Evolutionary conservation across 805 yeast genomes (phyloP), one percentile per base, ranked within the genome.

Genomic region (Yamadazyma laniorum): DNA sequence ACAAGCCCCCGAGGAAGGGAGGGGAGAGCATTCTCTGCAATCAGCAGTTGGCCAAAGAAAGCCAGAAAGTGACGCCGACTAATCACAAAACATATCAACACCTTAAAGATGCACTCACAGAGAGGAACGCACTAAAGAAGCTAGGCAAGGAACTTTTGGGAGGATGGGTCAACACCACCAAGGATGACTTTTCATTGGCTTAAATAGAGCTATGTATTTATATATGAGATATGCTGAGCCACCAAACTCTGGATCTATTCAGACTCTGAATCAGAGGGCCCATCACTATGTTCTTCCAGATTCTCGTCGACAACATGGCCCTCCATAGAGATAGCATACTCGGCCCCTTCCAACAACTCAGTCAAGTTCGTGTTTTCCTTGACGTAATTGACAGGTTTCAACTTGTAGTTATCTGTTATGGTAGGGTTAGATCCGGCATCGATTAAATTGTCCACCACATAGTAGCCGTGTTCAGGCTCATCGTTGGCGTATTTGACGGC

Each of bases 381-480:
- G 12, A 77, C 81, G 43, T 89, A 68, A 48, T 87, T 88, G 27
- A 83, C 71, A 5, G 98, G 95, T 49, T 77, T 85, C 51, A 82
- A 74, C 17, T 86, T 86, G 27, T 71, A 67, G 18, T 43, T 52
- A 47, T 67, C 70, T 17, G 48, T 49, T 27, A 63, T 53, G 34
- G 65, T 70, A 2, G 95, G 86, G 61, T 90, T 93, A 1, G 93
- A 82, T 3, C 99, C 98, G 19, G 95, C 95, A 52, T 90, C 96
- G 28, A 93, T 67, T 45, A 93, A 73, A 56, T 82, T 84, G 52
- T 86, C 95, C 9, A 82, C 78, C 23, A 89, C 70, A 49, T 81
- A 86, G 17, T 72, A 65, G 1, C 95, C 96, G 59, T 84, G 89
- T 43, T 86, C 96, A 0, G 93, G 86, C 54, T 91, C 96, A 18